phyloP scores from a whole-genome alignment of 2,329 filamentous ascomycete genomes.

The Rhinocladiella similis region DNA sequence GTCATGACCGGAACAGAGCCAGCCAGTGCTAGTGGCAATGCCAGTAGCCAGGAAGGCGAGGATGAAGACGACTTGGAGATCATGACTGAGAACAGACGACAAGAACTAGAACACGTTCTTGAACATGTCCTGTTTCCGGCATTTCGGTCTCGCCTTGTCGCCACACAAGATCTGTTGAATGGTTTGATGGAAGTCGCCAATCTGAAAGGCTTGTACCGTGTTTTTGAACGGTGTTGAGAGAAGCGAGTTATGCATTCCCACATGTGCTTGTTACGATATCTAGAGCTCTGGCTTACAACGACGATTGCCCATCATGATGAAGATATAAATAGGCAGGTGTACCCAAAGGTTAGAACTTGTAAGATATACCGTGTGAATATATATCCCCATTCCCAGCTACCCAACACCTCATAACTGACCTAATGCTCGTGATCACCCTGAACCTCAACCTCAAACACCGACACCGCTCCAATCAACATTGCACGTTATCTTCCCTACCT shows the following conservation, averaged over 20 bases:
- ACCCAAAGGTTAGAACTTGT: too few relatives aligned
- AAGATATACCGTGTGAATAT: too few relatives aligned
- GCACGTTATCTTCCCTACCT: too few relatives aligned
- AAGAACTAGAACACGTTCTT: conserved; percentile 70
- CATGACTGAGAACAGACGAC: conserved; percentile 49
- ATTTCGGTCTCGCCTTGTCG: conserved; percentile 78
- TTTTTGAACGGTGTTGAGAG: conserved; percentile 86
- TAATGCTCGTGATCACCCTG: too few relatives aligned
- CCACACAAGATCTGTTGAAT: conserved; percentile 73
- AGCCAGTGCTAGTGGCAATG: not conserved
- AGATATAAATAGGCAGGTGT: too few relatives aligned
- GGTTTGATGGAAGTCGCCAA: conserved; percentile 85
- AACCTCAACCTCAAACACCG: not conserved
- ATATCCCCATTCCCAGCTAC: too few relatives aligned
- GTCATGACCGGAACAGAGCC: conserved; percentile 13
- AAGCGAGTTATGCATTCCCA: too few relatives aligned
- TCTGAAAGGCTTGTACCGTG: conserved; percentile 86
- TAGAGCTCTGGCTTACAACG: too few relatives aligned
- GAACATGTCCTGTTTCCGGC: conserved; percentile 90
- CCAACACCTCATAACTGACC: too few relatives aligned
- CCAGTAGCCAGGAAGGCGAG: conserved; percentile 28
- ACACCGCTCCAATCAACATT: too few relatives aligned
- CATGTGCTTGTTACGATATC: too few relatives aligned
- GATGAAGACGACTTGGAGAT: conserved; percentile 35
- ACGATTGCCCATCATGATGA: too few relatives aligned